Evolutionary conservation across 352 stramenopile species (phyloP).

Genomic region (Pythium periplocum): DNA sequence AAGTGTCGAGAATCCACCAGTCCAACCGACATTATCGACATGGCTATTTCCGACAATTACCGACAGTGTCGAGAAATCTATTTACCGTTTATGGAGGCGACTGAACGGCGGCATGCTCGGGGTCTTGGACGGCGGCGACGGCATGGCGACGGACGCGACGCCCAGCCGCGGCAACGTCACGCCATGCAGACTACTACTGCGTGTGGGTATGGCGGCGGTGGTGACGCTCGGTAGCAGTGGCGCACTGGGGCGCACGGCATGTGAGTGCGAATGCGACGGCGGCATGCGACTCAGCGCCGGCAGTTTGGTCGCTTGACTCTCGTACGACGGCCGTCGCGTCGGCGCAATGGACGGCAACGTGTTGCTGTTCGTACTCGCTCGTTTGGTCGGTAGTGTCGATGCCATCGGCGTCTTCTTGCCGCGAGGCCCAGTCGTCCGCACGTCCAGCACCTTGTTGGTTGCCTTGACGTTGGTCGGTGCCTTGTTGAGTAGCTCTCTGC

Average conservation of each 20-base stretch:
- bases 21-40: too few species aligned
- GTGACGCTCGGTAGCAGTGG: slow-evolving; percentile 5
- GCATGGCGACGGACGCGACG: slow-evolving; percentile 14
- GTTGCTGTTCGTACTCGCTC: background rate
- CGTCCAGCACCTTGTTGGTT: slow-evolving; percentile 17
- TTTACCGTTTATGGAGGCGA: slow-evolving; percentile 55
- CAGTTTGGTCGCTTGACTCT: slow-evolving; percentile 1
- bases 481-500: slow-evolving; percentile 45
- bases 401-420: slow-evolving; percentile 7
- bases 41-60: too few species aligned
- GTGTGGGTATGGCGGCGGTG: background rate
- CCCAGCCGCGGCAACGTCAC: slow-evolving; percentile 29
- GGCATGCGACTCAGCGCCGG: slow-evolving; percentile 9
- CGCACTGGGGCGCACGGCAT: background rate
- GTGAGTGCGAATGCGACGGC: background rate
- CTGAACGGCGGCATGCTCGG: slow-evolving; percentile 51
- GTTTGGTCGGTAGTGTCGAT: background rate
- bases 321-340: background rate
- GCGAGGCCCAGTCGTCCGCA: slow-evolving; percentile 4
- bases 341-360: slow-evolving; percentile 2
- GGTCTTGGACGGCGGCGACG: slow-evolving; percentile 37
- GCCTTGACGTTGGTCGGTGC: slow-evolving; percentile 17
- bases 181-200: slow-evolving; percentile 5
- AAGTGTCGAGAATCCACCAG: too few species aligned
- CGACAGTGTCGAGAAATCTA: background rate